Percentiles rank a stretch among this genome's conserved stretches.
These are phyloP conservation scores for Sarocladiaceae sp. DNA, from an alignment of 2,329 filamentous ascomycete genomes.

Conservation along the genomic window DNA sequence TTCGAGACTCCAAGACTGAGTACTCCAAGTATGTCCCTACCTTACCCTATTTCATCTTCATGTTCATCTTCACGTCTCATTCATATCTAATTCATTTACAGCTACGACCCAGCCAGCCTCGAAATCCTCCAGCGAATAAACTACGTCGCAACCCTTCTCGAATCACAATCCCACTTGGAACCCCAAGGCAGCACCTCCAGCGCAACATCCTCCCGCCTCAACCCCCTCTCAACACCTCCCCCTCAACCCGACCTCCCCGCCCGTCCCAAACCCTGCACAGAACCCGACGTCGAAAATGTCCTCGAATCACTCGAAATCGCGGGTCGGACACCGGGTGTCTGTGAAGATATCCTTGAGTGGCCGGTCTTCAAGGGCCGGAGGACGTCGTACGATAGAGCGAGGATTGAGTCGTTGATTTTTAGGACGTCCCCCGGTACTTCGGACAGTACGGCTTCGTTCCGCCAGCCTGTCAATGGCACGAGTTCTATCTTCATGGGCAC, in stretches of 20 bases:
- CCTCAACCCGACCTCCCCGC: background rate
- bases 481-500: background rate
- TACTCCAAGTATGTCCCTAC: background rate
- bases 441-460: background rate
- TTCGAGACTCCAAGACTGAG: background rate
- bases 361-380: background rate
- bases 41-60: background rate
- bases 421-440: background rate
- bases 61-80: background rate
- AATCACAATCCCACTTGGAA: background rate
- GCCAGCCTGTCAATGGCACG: background rate
- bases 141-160: background rate
- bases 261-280: background rate
- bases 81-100: background rate
- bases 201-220: background rate
- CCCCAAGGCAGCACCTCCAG: background rate
- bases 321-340: background rate
- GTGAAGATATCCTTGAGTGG: slow-evolving; percentile 7
- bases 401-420: background rate
- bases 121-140: background rate
- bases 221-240: background rate
- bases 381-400: background rate
- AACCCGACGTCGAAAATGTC: background rate
- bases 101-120: background rate
- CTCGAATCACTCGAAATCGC: background rate